Percentiles rank a stretch among this genome's conserved stretches.
Conservation (phyloP, 164 flowering plant genomes). For the Macadamia tetraphylla region DNA sequence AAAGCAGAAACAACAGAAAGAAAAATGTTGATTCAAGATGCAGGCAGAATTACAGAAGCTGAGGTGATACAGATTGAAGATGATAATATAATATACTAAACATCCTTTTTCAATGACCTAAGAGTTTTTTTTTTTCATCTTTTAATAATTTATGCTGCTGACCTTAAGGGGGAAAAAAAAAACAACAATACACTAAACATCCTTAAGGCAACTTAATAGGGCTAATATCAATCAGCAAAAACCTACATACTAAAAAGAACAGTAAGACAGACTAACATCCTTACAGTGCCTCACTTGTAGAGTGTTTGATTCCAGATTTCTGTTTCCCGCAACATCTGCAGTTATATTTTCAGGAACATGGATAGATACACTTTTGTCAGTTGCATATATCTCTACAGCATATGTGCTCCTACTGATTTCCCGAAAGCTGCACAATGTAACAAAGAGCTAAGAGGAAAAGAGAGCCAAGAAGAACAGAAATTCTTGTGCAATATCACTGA, state of each 20-base stretch:
- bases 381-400: conserved; percentile 43
- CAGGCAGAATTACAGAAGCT: not conserved
- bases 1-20: not conserved
- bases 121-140: too few relatives aligned
- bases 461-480: not conserved
- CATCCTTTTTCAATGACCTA: too few relatives aligned
- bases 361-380: conserved; percentile 37
- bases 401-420: conserved; percentile 52
- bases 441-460: not conserved
- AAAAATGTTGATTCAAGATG: not conserved
- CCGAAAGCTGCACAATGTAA: conserved; percentile 48
- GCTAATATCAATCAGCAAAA: not conserved
- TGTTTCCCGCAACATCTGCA: conserved; percentile 84
- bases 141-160: too few relatives aligned
- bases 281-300: conserved; percentile 85
- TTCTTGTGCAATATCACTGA: not conserved
- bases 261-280: conserved; percentile 11
- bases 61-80: not conserved
- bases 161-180: too few relatives aligned
- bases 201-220: not conserved
- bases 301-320: conserved; percentile 66
- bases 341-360: conserved; percentile 76
- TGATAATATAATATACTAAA: not conserved
- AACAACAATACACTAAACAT: not conserved
- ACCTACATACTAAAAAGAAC: not conserved